A percentile compares a stretch with the other conserved stretches of the same genome.
phyloP scores from a whole-genome alignment of 805 yeast species.

The Wickerhamomyces queroliae region DNA sequence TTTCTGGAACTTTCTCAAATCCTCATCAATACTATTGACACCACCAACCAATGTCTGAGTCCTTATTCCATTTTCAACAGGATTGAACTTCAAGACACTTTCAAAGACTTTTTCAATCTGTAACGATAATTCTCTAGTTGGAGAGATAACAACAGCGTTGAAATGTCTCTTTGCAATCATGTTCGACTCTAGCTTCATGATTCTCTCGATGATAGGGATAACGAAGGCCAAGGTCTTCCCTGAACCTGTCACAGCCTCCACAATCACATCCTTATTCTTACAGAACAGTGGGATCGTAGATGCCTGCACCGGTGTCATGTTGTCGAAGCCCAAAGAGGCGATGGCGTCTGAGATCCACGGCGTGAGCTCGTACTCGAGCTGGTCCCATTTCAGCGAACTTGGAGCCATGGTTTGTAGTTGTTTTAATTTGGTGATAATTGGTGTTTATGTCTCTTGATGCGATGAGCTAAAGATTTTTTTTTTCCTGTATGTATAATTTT shows the following conservation, averaged over 20 bases:
- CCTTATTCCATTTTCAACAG: constrained; percentile 39
- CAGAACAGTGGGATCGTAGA: constrained; percentile 82
- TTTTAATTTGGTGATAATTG: not conserved
- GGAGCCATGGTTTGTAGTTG: constrained; percentile 12
- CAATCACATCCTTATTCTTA: constrained; percentile 89
- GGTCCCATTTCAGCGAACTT: constrained; percentile 57
- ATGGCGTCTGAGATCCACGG: constrained; percentile 73
- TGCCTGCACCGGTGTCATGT: constrained; percentile 97
- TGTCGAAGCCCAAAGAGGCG: constrained; percentile 62
- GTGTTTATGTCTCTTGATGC: not conserved
- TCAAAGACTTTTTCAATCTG: constrained; percentile 69
- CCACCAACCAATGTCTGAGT: constrained; percentile 68
- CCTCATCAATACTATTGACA: constrained; percentile 59
- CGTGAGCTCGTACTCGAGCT: constrained; percentile 43
- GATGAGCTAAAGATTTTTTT: constrained; percentile 1
- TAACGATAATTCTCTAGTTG: constrained; percentile 60
- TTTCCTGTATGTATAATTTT: constrained; percentile 1
- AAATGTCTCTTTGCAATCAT: constrained; percentile 42
- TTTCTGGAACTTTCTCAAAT: constrained; percentile 50
- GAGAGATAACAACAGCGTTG: constrained; percentile 64
- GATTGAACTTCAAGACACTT: constrained; percentile 50
- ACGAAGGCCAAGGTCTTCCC: constrained; percentile 95
- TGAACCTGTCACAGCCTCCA: constrained; percentile 95
- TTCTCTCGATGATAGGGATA: constrained; percentile 72
- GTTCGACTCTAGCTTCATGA: constrained; percentile 28